Conservation (phyloP, 768 basidiomycete genomes). For the Boletales sp. region DNA sequence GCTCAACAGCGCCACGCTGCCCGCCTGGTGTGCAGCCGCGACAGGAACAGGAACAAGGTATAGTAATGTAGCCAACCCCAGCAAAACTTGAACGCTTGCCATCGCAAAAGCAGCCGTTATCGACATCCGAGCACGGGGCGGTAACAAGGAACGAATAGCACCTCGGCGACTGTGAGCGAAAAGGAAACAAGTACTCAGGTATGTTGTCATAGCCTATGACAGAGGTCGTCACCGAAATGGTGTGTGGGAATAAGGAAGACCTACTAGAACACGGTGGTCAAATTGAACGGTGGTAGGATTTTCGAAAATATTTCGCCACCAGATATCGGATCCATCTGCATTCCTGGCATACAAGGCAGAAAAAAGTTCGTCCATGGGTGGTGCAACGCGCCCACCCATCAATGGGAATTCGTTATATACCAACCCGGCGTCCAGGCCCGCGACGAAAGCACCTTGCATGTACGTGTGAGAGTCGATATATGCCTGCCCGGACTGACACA, state of each 20-base stretch:
- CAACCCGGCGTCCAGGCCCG: constrained; percentile 93
- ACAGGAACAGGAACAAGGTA: constrained; percentile 92
- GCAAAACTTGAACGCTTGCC: constrained; percentile 78
- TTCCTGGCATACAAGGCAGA: constrained; percentile 70
- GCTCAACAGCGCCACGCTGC: constrained; percentile 84
- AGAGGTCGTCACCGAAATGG: background rate
- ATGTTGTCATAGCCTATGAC: constrained; percentile 79
- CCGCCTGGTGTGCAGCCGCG: constrained; percentile 93
- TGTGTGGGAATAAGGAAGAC: constrained; percentile 25
- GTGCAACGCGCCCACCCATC: constrained; percentile 87
- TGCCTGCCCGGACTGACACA: constrained; percentile 10
- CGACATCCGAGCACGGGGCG: constrained; percentile 55
- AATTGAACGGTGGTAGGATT: constrained; percentile 98
- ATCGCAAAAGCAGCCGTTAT: constrained; percentile 65
- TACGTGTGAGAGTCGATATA: constrained; percentile 1
- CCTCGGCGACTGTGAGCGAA: constrained; percentile 56
- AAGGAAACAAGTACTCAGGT: constrained; percentile 60
- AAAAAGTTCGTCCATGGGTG: constrained; percentile 81
- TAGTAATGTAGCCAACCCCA: constrained; percentile 77
- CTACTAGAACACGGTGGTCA: constrained; percentile 86
- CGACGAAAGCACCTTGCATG: constrained; percentile 87
- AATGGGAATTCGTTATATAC: constrained; percentile 98
- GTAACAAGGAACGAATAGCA: constrained; percentile 45
- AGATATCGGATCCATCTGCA: constrained; percentile 68
- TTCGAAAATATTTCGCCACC: constrained; percentile 96